Evolutionary conservation across 2,329 filamentous ascomycete genomes (phyloP).

Genomic region (Thelonectria rubi): DNA sequence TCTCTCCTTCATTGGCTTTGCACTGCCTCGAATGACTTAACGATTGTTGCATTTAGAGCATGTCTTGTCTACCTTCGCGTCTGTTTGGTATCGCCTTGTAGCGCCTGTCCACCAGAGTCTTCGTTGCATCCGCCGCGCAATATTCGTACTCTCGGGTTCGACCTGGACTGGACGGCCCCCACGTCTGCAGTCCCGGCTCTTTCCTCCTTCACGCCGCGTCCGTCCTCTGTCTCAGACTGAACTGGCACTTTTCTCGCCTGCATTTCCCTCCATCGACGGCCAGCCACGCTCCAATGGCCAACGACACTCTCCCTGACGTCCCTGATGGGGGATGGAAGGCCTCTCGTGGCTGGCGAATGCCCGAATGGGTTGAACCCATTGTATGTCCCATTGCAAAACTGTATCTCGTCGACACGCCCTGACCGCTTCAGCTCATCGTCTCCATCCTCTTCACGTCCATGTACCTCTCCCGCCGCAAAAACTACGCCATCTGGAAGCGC

Average conservation of each 20-base stretch:
- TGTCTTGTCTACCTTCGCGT: too few relatives aligned
- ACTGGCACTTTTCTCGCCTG: background rate
- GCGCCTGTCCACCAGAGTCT: too few relatives aligned
- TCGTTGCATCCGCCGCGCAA: too few relatives aligned
- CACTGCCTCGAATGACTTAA: too few relatives aligned
- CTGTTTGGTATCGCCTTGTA: too few relatives aligned
- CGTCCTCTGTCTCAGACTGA: too few relatives aligned
- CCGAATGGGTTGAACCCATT: constrained; percentile 9
- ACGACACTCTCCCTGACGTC: constrained; percentile 2
- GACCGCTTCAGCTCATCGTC: constrained; percentile 47
- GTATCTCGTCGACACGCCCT: background rate
- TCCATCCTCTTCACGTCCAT: constrained; percentile 49
- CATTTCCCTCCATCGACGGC: background rate
- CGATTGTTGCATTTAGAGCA: too few relatives aligned
- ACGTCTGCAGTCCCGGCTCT: background rate
- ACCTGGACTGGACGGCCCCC: background rate
- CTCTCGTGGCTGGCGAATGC: constrained; percentile 7
- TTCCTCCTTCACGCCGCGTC: background rate
- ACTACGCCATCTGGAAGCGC: constrained; percentile 46
- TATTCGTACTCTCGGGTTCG: too few relatives aligned
- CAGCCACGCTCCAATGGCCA: background rate
- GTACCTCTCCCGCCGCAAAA: constrained; percentile 49
- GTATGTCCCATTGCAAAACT: too few relatives aligned
- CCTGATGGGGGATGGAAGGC: constrained; percentile 14
- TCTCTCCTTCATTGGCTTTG: too few relatives aligned